phyloP scores from a whole-genome alignment of 176 grass and related monocot genomes.

The Triticum aestivum region DNA sequence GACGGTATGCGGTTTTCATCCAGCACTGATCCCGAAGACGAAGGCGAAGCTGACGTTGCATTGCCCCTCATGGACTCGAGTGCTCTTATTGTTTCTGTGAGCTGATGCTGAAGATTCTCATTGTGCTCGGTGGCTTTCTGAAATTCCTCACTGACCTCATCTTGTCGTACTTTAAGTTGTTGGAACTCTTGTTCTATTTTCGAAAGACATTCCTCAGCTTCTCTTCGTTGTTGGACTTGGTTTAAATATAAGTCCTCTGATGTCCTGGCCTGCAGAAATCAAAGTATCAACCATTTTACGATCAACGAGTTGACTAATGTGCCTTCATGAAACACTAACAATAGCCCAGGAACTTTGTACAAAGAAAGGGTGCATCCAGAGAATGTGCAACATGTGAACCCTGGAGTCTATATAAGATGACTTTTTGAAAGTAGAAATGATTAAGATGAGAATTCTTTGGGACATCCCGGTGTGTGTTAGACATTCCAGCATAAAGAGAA shows the following conservation, averaged over 20 bases:
- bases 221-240: background rate
- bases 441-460: background rate
- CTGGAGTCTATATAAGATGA: background rate
- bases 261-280: conserved; percentile 35
- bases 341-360: background rate
- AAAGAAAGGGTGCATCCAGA: background rate
- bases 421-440: background rate
- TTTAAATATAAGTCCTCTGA: conserved; percentile 26
- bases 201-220: conserved; percentile 34
- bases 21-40: conserved; percentile 26
- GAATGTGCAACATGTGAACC: background rate
- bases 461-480: background rate
- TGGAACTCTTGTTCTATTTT: conserved; percentile 30
- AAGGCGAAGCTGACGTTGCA: conserved; percentile 16
- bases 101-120: conserved; percentile 25
- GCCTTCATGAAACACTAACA: conserved; percentile 5
- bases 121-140: conserved; percentile 26
- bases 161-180: conserved; percentile 10
- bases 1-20: conserved; percentile 17
- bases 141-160: conserved; percentile 28
- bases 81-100: conserved; percentile 31
- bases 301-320: background rate
- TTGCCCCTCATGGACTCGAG: conserved; percentile 28
- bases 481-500: background rate
- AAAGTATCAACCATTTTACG: background rate